Base-by-base conservation (phyloP, 345 rosid species). In the Durio zibethinus region DNA sequence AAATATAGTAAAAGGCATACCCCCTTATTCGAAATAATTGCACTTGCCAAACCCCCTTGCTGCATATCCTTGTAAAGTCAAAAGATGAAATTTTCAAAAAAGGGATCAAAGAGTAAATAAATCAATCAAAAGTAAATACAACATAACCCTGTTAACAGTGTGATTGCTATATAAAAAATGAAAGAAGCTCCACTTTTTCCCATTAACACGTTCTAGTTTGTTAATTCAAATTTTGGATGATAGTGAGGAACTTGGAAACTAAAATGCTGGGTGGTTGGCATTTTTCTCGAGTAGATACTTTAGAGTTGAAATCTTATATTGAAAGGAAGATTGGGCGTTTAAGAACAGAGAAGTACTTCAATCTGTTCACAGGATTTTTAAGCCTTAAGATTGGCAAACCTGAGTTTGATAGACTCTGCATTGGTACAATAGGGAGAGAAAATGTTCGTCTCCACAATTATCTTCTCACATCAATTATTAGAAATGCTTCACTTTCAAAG, bases 31-130 rank as follows among this genome's bases (percentile, higher is more conserved):
- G 99, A 92, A 85, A 96, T 93, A 73, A 96, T 84, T 4, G 99
- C 98, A 94, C 83, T 83, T 92, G 4, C 83, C 88, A 83, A 96
- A 96, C 88, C 93, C 97, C 84, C 93, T 89, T 52, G 98, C 99
- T 10, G 98, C 99, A 84, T 96, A 93, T 79, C 99, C 99, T 98
- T 96, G 64, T 21, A 78, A 12, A 48, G 31, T 56, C 74, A 79
- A 59, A 64, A 31, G 42, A n/a, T n/a, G 27, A 14, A 43, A 52
- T 43, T 18, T 45, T 54, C 23, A 74, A 33, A 29, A 40, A 14
- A 31, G 9, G 36, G 21, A 20, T 21, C 31, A 16, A 36, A 33
- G 59, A 45, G 38, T 42, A 67, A 38, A n/a, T 45, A 20, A 52
- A 10, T 10, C 8, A 50, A 50, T 65, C 70, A 27, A 23, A 12